A percentile compares a stretch with the other conserved stretches of the same genome.
phyloP scores from a whole-genome alignment of 2,329 filamentous ascomycete species.

The Microcyclosporella mali region DNA sequence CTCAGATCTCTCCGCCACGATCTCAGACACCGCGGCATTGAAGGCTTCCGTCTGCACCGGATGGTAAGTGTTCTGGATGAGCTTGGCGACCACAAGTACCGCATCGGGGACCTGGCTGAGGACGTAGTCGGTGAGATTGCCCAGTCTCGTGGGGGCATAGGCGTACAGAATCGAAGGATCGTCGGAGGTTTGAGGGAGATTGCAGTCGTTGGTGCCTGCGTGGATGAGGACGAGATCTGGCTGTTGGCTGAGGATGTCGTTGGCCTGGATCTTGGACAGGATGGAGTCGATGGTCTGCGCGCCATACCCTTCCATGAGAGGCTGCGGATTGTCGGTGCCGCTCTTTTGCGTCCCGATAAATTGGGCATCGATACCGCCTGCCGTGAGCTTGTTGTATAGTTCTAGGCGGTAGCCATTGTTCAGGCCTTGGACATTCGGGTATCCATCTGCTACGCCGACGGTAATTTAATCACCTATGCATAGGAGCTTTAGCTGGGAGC shows the following conservation, averaged over 20 bases:
- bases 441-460: neutral
- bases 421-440: neutral
- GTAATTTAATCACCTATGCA: neutral
- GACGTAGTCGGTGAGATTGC: slow-evolving; percentile 1
- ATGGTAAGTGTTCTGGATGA: neutral
- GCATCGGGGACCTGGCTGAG: neutral
- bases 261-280: neutral
- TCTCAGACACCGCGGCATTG: neutral
- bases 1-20: neutral
- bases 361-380: neutral
- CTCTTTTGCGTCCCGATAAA: neutral
- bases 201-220: neutral
- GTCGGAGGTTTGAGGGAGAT: neutral
- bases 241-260: neutral
- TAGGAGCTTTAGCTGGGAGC: no score
- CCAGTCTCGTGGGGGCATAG: neutral
- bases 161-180: neutral
- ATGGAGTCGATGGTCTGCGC: neutral
- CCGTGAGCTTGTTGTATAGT: neutral
- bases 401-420: neutral
- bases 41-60: neutral
- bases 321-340: neutral
- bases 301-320: neutral
- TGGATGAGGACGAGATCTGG: slow-evolving; percentile 1
- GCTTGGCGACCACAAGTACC: neutral